Conservation (phyloP, 192 early-diverging fungal species). For the Podila minutissima region DNA sequence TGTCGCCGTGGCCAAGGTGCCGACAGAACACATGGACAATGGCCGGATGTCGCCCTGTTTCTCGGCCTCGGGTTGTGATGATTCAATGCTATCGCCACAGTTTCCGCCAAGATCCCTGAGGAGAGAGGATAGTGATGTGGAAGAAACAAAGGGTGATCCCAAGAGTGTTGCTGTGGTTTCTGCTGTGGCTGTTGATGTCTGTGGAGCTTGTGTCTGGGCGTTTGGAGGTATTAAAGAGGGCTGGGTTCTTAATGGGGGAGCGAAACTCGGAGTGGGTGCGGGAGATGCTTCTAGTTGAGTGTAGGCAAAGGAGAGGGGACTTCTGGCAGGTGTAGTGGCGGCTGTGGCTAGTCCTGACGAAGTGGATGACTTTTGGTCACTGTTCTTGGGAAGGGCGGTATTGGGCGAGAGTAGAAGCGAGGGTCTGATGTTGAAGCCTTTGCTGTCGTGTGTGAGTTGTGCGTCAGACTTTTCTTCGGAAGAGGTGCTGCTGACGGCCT, state of each 20-base stretch:
- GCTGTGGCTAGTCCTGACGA: neutral
- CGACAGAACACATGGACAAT: slow-evolving; percentile 5
- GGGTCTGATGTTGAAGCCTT: neutral
- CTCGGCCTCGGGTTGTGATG: neutral
- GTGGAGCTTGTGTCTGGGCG: neutral
- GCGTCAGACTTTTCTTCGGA: neutral
- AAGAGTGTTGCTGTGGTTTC: slow-evolving; percentile 2
- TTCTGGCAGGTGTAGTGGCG: neutral
- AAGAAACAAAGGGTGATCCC: slow-evolving; percentile 11
- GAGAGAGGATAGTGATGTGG: slow-evolving; percentile 9
- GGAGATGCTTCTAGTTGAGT: neutral
- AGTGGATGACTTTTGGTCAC: neutral
- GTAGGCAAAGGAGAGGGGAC: neutral
- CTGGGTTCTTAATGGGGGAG: neutral
- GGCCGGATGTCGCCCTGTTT: slow-evolving; percentile 5
- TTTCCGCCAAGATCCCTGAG: neutral
- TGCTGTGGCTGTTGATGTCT: neutral
- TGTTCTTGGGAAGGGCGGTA: neutral
- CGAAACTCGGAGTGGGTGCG: neutral
- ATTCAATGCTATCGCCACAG: neutral
- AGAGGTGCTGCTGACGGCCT: slow-evolving; percentile 20
- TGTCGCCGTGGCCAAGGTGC: neutral
- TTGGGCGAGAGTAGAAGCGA: neutral
- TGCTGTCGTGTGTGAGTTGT: too few species aligned
- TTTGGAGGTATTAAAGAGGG: neutral